Conservation (phyloP, 805 yeast species). For the Starmera amethionina region DNA sequence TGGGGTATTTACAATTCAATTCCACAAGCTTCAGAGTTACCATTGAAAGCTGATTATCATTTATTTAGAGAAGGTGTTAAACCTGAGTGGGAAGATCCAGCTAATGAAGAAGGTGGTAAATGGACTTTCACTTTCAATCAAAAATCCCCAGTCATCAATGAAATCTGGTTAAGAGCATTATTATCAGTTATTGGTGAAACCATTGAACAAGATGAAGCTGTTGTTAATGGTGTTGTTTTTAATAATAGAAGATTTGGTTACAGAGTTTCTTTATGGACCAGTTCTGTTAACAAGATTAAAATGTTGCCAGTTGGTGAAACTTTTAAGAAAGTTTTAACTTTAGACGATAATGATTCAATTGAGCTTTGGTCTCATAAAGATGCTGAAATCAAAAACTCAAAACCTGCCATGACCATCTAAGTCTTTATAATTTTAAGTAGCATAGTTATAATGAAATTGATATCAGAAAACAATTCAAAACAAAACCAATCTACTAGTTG, state of each 20-base stretch:
- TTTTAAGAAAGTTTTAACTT: constrained; percentile 76
- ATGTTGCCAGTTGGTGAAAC: constrained; percentile 73
- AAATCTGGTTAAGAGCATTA: constrained; percentile 84
- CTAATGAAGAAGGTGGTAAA: constrained; percentile 86
- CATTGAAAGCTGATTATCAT: constrained; percentile 88
- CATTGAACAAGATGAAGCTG: constrained; percentile 66
- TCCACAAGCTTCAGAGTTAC: constrained; percentile 86
- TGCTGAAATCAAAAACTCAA: constrained; percentile 16
- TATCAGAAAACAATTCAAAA: too few species aligned
- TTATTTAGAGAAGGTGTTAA: constrained; percentile 87
- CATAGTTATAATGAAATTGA: too few species aligned
- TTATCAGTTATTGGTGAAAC: constrained; percentile 93
- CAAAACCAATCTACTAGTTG: too few species aligned
- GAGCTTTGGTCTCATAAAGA: constrained; percentile 63
- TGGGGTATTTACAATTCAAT: constrained; percentile 96
- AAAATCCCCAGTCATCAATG: constrained; percentile 57
- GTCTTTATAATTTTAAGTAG: background rate
- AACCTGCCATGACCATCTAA: constrained; percentile 19
- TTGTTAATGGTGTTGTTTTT: constrained; percentile 90
- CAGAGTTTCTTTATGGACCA: constrained; percentile 92
- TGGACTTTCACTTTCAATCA: constrained; percentile 76
- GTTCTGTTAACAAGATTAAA: constrained; percentile 54
- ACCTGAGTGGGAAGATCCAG: constrained; percentile 97
- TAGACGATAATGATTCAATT: constrained; percentile 62
- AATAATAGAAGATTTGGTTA: constrained; percentile 74